phyloP scores from a whole-genome alignment of 2,329 filamentous ascomycete genomes.

The Colletotrichum sp. region DNA sequence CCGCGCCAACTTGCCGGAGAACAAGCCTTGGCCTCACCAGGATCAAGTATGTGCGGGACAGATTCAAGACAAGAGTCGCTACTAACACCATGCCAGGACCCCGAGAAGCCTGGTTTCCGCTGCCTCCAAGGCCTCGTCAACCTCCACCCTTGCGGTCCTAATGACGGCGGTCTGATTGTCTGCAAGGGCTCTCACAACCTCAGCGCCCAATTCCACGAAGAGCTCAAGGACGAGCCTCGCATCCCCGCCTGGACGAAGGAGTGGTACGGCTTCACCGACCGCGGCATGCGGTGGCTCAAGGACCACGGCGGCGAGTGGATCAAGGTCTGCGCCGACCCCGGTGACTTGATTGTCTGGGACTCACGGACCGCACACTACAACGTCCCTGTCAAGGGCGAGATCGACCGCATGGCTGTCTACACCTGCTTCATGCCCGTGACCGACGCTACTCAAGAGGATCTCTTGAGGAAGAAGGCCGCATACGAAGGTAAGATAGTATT shows the following conservation, averaged over 20 bases:
- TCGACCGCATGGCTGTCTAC: constrained; percentile 40
- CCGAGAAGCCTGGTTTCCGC: constrained; percentile 48
- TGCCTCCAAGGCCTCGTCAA: constrained; percentile 59
- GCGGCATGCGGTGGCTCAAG: constrained; percentile 40
- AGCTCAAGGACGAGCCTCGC: constrained; percentile 35
- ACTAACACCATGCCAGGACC: constrained; percentile 34
- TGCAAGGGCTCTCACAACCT: constrained; percentile 31
- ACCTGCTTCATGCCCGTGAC: constrained; percentile 46
- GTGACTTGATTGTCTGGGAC: constrained; percentile 50
- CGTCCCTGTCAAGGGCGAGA: constrained; percentile 32
- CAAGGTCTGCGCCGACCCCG: constrained; percentile 46
- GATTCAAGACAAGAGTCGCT: accelerated
- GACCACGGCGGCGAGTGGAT: constrained; percentile 34
- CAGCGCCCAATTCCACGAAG: constrained; percentile 39
- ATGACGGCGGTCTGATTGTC: constrained; percentile 39
- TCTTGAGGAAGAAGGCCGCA: constrained; percentile 44
- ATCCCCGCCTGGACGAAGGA: constrained; percentile 39
- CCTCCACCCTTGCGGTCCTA: constrained; percentile 36
- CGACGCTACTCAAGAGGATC: constrained; percentile 42
- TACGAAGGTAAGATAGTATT: constrained; percentile 33
- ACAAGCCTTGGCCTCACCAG: constrained; percentile 51
- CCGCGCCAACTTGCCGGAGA: constrained; percentile 37
- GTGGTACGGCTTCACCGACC: constrained; percentile 39
- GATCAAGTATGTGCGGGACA: constrained; percentile 26
- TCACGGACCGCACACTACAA: constrained; percentile 53